Base-by-base conservation (phyloP, 179 eudicot species). In the Corrigiola litoralis region DNA sequence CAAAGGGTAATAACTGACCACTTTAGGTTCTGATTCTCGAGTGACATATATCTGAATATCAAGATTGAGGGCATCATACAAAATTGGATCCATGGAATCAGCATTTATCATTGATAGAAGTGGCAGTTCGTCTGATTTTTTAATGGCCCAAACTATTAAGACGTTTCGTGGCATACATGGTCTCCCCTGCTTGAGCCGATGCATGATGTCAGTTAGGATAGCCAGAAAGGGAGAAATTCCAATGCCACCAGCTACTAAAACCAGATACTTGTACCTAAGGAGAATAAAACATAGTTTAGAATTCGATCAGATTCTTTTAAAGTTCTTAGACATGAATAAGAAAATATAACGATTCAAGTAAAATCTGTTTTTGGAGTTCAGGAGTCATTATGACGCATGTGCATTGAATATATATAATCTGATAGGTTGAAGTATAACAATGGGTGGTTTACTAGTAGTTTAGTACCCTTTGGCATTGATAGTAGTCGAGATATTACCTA, bases 221-320 rank as follows among this genome's bases (percentile, higher is more conserved):
- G 97, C 97, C 48, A 94, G 65, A 63, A 85, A 90, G 7, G 99
- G 99, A 27, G 99, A 85, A 51, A 94, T 87, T 38, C 99, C 99
- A 63, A 94, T 90, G 29, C 97, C 99, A 20, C 99, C 97, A 0
- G 99, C 99, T 18, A 94, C 94, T 69, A 94, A 74, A 64, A 94
- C 75, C 32, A 94, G 82, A 72, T 87, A 74, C 72, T 86, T 85
- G 63, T 92, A 92, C 86, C 97, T 92, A 60, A 21, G 38, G 17
- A 65, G 58, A 11, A 40, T 11, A 9, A 37, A 56, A 50, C 31
- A 37, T 23, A 27, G 28, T 37, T 42, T 23, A 60, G 49, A 60
- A 31, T n/a, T n/a, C n/a, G n/a, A n/a, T n/a, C n/a, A 6, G 36
- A 37, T 56, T 44, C 23, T 45, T 17, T 45, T 60, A n/a, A 50